Evolutionary conservation across 2,329 filamentous ascomycete genomes (phyloP), one percentile per base, ranked within the genome.

Genomic region (Macroventuria anomochaeta): DNA sequence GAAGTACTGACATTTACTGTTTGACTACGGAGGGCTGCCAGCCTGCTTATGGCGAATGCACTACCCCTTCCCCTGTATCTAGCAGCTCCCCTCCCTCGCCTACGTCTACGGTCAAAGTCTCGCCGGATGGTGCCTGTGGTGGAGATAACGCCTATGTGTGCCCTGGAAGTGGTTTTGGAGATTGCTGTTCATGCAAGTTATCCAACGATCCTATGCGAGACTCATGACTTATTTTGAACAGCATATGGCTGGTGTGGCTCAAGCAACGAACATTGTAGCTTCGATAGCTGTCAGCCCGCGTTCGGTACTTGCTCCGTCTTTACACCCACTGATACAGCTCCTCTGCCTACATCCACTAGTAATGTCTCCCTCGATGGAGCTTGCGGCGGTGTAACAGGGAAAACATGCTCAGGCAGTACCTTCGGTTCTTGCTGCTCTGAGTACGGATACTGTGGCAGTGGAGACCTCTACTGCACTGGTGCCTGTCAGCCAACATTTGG

Each of bases 401-500:
- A 54, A 8, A 61, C 44, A 21, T 61, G 58, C 15, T n/a, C 15
- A 4, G 53, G 53, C 10, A 55, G 52, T 28, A 37, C 5, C 3
- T 51, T 39, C 10, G 56, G 56, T 3, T 11, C 43, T 1, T 59
- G 52, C 28, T 59, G 56, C 15, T 59, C 56, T 7, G 32, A 40
- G 7, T 53, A 41, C 18, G 46, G 46, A 2, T 53, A 21, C 11
- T 53, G 50, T 21, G 50, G 50, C 6, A 21, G 10, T 7, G 32
- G 12, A 3, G 50, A 17, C 6, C 7, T 38, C 15, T 53, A 53
- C 33, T 53, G 50, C 43, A 37, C 50, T 2, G 50, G 28, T 5
- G 26, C 32, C 5, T 54, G 51, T 25, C 51, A 54, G 33, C 38
- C 39, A 3, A 69, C 68, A 38, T 59, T 74, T 40, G 76, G 74